These are phyloP conservation scores for Paspalum notatum DNA, from an alignment of 176 grass and related monocot genomes.

Conservation along the genomic window DNA sequence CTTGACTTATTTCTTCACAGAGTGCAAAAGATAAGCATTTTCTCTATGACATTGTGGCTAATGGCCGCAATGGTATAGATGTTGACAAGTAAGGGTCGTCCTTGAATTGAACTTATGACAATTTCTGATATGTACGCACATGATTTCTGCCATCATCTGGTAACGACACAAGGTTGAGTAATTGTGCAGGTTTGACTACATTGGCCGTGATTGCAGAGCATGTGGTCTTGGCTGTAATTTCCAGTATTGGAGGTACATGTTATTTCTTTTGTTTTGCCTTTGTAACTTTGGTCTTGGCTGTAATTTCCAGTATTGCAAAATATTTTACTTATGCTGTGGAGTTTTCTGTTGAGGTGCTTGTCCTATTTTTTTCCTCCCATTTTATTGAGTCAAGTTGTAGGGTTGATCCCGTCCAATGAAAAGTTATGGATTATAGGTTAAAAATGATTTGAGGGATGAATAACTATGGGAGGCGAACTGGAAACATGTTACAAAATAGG, in stretches of 20 bases:
- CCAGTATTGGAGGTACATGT: constrained; percentile 74
- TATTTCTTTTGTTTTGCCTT: background rate
- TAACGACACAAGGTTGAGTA: constrained; percentile 37
- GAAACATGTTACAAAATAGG: background rate
- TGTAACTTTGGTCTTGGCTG: constrained; percentile 3
- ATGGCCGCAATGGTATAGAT: constrained; percentile 96
- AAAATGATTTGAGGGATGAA: constrained; percentile 5
- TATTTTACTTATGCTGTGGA: background rate
- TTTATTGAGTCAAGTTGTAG: background rate
- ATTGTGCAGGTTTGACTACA: constrained; percentile 94
- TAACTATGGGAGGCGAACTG: background rate
- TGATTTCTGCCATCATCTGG: constrained; percentile 38
- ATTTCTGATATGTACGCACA: constrained; percentile 11
- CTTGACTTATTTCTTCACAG: constrained; percentile 53
- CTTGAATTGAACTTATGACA: constrained; percentile 22
- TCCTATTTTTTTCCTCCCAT: background rate
- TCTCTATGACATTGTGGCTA: constrained; percentile 99
- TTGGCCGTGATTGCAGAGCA: constrained; percentile 86
- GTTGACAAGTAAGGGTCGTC: constrained; percentile 81
- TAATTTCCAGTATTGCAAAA: too few species aligned
- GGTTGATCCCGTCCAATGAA: background rate
- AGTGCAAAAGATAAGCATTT: constrained; percentile 80
- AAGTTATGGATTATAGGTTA: background rate
- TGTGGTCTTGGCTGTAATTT: constrained; percentile 97
- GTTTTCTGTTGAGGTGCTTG: background rate